Conservation (phyloP, 2,329 filamentous ascomycete genomes). For the Aureobasidium sp. region DNA sequence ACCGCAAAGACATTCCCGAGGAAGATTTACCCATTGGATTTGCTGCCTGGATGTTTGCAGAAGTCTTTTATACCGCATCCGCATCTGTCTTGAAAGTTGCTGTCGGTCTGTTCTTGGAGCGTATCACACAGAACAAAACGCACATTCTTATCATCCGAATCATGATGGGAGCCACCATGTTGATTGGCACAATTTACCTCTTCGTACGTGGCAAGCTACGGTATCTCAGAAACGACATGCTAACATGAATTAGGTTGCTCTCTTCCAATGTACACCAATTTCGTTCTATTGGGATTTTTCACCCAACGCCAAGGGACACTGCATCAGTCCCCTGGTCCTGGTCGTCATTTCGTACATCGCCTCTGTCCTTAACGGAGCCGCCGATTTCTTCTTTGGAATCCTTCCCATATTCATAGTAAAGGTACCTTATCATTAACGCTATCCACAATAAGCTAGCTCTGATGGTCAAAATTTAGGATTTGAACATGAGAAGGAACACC, state of each 20-base stretch:
- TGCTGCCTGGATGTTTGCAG: constrained; percentile 55
- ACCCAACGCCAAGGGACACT: constrained; percentile 29
- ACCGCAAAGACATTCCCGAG: constrained; percentile 32
- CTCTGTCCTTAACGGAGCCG: constrained; percentile 36
- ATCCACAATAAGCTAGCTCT: no score
- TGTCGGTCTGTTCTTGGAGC: constrained; percentile 56
- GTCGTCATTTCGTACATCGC: constrained; percentile 22
- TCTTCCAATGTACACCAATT: constrained; percentile 56
- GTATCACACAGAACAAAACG: constrained; percentile 47
- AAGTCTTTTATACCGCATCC: constrained; percentile 54
- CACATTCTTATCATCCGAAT: constrained; percentile 48
- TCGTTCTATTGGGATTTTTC: constrained; percentile 51
- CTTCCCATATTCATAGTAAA: constrained; percentile 41
- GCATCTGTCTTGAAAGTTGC: constrained; percentile 53
- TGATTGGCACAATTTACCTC: constrained; percentile 52
- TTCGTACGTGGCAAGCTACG: constrained; percentile 37
- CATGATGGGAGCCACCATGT: constrained; percentile 46
- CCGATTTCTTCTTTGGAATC: constrained; percentile 40
- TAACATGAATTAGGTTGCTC: constrained; percentile 28
- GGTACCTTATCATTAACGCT: no score
- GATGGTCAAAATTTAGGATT: no score
- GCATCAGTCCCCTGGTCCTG: constrained; percentile 20
- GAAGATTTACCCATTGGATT: constrained; percentile 10
- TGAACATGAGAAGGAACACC: constrained; percentile 39
- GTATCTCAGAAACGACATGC: background rate